Evolutionary conservation across 2,329 filamentous ascomycete species (phyloP), one percentile per base, ranked within the genome.

Genomic region (Fusarium sp.): DNA sequence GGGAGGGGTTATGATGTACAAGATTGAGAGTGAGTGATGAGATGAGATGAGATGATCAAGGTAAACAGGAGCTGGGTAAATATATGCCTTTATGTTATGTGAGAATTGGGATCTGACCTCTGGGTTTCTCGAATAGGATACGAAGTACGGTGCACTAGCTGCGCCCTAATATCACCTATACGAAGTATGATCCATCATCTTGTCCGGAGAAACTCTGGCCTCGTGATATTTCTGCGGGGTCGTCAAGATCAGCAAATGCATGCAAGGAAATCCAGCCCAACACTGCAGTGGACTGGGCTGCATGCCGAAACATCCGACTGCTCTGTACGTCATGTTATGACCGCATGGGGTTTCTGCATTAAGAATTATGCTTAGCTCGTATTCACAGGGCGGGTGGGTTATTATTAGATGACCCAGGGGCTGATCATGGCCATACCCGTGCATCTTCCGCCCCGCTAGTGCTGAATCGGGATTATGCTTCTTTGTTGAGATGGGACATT

Each of bases 121-220:
- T n/a, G 26, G 26, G 33, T 42, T 44, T 36, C 50, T 44, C 8
- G n/a, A 33, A 58, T 45, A 47, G 45, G 56, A 69, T 58, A 69
- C 66, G 62, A 62, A 48, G 56, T 31, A 9, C 18, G 16, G 6
- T 54, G 51, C 56, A 54, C 41, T 44, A 70, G 51, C 55, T 57
- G 56, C 61, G 61, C 54, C 62, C 51, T 65, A 53, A 61, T 31
- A 45, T 57, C 31, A 61, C 26, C 39, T 57, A 61, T 61, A 58
- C 51, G 51, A 61, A 57, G 51, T 24, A 57, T 36, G 59, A 38
- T 61, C 39, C 51, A 45, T 61, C 51, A 26, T 39, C 31, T 26
- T 26, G n/a, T 20, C 39, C 45, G 57, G 57, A 60, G 57, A 60
- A 60, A 60, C 30, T 60, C 47, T 28, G 35, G 39, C 47, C 57